A percentile compares a stretch with the other conserved stretches of the same genome.
These are phyloP conservation scores for Rosa multiflora DNA, from an alignment of 306 rosid genomes.

Conservation along the genomic window DNA sequence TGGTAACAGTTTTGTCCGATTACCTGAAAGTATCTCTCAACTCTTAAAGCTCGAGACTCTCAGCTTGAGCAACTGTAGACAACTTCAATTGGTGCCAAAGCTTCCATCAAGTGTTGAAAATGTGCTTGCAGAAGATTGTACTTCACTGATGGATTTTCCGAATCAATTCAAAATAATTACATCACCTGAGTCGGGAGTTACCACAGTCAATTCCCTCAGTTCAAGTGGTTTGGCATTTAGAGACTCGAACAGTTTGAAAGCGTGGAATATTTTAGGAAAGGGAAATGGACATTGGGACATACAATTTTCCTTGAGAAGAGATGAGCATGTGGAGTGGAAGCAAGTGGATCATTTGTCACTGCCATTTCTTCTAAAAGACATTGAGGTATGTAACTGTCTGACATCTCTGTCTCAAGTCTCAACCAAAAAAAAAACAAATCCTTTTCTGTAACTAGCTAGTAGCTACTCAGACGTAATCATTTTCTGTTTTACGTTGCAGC, in stretches of 20 bases:
- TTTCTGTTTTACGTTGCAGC: background rate
- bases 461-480: background rate
- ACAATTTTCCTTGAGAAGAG: background rate
- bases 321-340: background rate
- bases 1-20: background rate
- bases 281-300: background rate
- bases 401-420: background rate
- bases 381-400: background rate
- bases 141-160: slow-evolving; percentile 5
- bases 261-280: too few relatives aligned
- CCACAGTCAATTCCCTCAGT: background rate
- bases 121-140: slow-evolving; percentile 11
- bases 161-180: background rate
- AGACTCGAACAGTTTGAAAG: too few relatives aligned
- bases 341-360: background rate
- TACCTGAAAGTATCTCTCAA: background rate
- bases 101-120: background rate
- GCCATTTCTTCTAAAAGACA: background rate
- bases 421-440: too few relatives aligned
- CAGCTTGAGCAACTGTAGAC: background rate
- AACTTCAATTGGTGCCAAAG: background rate
- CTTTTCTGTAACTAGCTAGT: background rate
- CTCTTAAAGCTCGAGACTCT: background rate
- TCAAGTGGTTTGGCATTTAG: background rate
- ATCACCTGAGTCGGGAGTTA: background rate